Conservation (phyloP, 805 yeast species). For the Wickerhamia fluorescens region DNA sequence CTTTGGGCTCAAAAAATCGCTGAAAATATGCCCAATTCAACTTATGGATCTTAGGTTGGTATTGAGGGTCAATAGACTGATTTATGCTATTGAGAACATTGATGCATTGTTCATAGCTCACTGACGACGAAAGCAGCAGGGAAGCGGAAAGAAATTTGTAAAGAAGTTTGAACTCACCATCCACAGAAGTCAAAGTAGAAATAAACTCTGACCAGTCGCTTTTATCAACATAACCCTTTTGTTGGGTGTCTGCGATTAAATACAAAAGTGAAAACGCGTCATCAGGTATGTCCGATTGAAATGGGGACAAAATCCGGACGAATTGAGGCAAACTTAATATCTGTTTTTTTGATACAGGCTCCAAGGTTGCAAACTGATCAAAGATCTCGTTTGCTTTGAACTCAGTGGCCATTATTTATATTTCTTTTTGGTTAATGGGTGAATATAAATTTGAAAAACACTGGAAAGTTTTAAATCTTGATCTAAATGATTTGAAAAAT, state of each 20-base stretch:
- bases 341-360: slow-evolving; percentile 12
- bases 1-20: slow-evolving; percentile 33
- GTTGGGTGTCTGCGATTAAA: slow-evolving; percentile 67
- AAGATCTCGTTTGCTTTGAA: slow-evolving; percentile 21
- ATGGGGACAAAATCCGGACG: slow-evolving; percentile 33
- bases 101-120: slow-evolving; percentile 30
- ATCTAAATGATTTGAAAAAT: no score
- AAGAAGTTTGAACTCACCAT: slow-evolving; percentile 42
- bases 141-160: slow-evolving; percentile 39
- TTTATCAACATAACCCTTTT: slow-evolving; percentile 60
- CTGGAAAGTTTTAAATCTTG: no score
- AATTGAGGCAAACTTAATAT: slow-evolving; percentile 30
- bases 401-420: slow-evolving; percentile 2
- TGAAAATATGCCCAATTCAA: slow-evolving; percentile 38
- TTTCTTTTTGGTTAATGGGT: no score
- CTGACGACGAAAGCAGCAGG: slow-evolving; percentile 4
- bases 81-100: slow-evolving; percentile 28
- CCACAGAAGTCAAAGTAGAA: slow-evolving; percentile 34
- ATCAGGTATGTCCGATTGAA: slow-evolving; percentile 32
- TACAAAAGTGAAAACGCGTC: slow-evolving; percentile 51
- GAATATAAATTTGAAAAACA: no score
- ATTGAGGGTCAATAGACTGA: slow-evolving; percentile 33
- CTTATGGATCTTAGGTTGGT: slow-evolving; percentile 34
- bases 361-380: slow-evolving; percentile 28
- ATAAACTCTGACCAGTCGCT: slow-evolving; percentile 74